These are phyloP conservation scores for Extremus antarcticus DNA, from an alignment of 495 filamentous ascomycete genomes.

Conservation along the genomic window DNA sequence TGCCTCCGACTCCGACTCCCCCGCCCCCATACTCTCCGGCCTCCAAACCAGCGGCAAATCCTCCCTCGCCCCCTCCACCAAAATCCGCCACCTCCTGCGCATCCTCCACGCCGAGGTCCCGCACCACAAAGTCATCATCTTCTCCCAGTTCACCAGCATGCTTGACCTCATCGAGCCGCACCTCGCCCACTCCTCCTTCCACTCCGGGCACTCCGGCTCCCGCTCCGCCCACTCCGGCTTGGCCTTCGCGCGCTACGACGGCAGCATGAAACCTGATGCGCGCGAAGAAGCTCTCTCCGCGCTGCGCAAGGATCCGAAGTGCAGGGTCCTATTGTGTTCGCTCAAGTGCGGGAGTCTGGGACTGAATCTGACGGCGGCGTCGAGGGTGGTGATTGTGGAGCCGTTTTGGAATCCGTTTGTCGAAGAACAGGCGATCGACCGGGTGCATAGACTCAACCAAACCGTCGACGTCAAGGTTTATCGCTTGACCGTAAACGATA, in stretches of 20 bases:
- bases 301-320: slow-evolving; percentile 59
- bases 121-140: slow-evolving; percentile 90
- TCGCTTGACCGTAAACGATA: slow-evolving; percentile 71
- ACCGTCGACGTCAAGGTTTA: slow-evolving; percentile 89
- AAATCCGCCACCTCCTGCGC: slow-evolving; percentile 72
- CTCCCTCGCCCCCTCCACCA: slow-evolving; percentile 62
- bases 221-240: too few relatives aligned
- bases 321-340: slow-evolving; percentile 77
- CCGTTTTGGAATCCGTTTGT: slow-evolving; percentile 99
- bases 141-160: slow-evolving; percentile 96
- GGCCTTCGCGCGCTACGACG: slow-evolving; percentile 91
- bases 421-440: slow-evolving; percentile 97
- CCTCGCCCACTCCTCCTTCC: slow-evolving; percentile 57
- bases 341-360: slow-evolving; percentile 87
- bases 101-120: slow-evolving; percentile 69
- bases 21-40: neutral
- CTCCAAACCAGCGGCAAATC: slow-evolving; percentile 12
- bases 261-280: slow-evolving; percentile 85
- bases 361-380: slow-evolving; percentile 88
- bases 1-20: slow-evolving; percentile 14
- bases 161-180: slow-evolving; percentile 93
- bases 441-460: slow-evolving; percentile 92
- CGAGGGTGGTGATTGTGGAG: slow-evolving; percentile 86
- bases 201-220: too few relatives aligned
- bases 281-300: slow-evolving; percentile 75